These are phyloP conservation scores for Trametes villosa DNA, from an alignment of 768 basidiomycete species.

Conservation along the genomic window DNA sequence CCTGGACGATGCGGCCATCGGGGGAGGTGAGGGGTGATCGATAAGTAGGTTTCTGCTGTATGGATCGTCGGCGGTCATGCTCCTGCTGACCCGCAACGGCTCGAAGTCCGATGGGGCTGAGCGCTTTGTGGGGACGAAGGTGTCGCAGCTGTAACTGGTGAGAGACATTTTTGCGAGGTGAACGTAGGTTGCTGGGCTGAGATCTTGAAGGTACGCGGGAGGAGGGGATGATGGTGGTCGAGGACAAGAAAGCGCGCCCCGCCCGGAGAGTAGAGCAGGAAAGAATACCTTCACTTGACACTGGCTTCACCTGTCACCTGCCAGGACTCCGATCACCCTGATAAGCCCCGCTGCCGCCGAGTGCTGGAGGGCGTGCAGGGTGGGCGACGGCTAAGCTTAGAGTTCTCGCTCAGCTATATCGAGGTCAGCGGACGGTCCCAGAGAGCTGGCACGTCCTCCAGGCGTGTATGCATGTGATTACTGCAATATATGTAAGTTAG, in stretches of 20 bases:
- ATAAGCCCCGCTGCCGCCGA: neutral
- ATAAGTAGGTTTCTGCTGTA: slow-evolving; percentile 10
- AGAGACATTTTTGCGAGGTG: slow-evolving; percentile 15
- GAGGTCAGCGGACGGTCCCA: slow-evolving; percentile 8
- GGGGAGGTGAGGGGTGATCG: slow-evolving; percentile 5
- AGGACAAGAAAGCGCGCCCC: neutral
- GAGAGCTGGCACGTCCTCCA: slow-evolving; percentile 16
- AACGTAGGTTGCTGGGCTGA: neutral
- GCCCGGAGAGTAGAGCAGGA: neutral
- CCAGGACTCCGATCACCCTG: slow-evolving; percentile 15
- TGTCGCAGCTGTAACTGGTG: slow-evolving; percentile 5
- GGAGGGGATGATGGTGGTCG: slow-evolving; percentile 3
- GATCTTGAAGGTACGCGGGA: neutral
- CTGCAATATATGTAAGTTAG: slow-evolving; percentile 18
- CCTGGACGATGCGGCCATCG: slow-evolving; percentile 27
- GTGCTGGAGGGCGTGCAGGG: neutral
- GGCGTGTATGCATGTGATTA: slow-evolving; percentile 22
- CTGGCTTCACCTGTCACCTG: neutral
- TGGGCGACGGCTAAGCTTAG: neutral
- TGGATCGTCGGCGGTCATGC: slow-evolving; percentile 14
- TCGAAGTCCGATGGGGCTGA: slow-evolving; percentile 8
- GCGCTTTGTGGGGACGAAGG: slow-evolving; percentile 16
- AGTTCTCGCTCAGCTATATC: neutral
- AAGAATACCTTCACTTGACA: neutral
- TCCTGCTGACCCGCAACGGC: slow-evolving; percentile 17